Evolutionary conservation across 177 flowering plant species (phyloP), one percentile per base, ranked within the genome.

Genomic region (Vitis hybrid): DNA sequence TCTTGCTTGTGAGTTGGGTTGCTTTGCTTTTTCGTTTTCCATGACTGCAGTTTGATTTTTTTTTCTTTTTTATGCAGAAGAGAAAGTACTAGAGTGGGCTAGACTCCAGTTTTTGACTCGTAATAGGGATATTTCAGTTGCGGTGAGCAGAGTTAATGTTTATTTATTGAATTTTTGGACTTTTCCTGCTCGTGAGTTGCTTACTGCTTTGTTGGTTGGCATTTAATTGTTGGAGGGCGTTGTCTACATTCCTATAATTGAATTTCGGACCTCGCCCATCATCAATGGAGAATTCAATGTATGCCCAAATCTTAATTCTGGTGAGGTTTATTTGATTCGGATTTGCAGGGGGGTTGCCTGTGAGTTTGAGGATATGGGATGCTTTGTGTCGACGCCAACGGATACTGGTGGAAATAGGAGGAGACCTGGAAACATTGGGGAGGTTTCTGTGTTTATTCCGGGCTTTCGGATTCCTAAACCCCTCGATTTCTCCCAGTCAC

Each of bases 401-500:
- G 92, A 91, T 78, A 60, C 85, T 56, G 88, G 90, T 56, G 90
- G 87, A 72, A 90, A 80, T 67, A 81, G 96, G 70, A 88, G 87
- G 68, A 70, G 82, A 70, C 98, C 94, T 11, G 81, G 84, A 77
- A 89, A 86, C 70, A 87, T 95, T 58, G 99, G 97, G 64, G 98
- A 95, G 34, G 80, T 95, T 18, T 80, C 83, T 63, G 98, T 95
- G 5, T 95, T 90, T 79, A 93, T 95, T 55, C 99, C 99, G 52
- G 97, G 97, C 14, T 76, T 95, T 54, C 83, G 99, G 64, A 89
- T 90, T 58, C 99, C 99, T 51, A 90, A 91, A 74, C 88, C 92
- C 15, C 87, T 85, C 15, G 94, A 95, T 77, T 91, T 95, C 70
- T 86, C 84, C 39, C 79, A 76, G 56, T 75, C 90, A 60, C 86